Base-by-base conservation (phyloP, 805 yeast genomes). In the Saccharomyces mikatae region DNA sequence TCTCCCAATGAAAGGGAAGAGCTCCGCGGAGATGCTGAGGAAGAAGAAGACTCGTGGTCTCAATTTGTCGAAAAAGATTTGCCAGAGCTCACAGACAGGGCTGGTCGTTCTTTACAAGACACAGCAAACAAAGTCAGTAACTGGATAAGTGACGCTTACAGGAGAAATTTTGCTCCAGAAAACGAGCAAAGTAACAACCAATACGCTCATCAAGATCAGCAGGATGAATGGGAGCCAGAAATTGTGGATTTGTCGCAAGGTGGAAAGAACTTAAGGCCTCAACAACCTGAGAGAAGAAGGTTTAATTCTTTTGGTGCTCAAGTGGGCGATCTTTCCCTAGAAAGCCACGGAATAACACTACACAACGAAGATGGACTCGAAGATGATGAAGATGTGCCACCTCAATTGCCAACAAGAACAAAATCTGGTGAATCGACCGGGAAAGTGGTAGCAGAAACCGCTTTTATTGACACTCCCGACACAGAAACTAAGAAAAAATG, bases 41-140 rank as follows among this genome's bases (percentile, higher is more conserved):
- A 71, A 1, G 82, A 76, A 28, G 76, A 71, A 6, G 80, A 80
- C 52, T 65, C 77, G 29, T 79, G 84, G 55, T 83, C 84, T 47
- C 82, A 76, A 59, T 80, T 83, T 60, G 82, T 78, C 32, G 80
- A 77, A 44, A 75, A 75, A 53, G 86, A 81, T 53, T 59, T 78
- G 29, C 81, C 81, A 6, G 85, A 80, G 61, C 73, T 87, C 60
- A 83, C 80, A 64, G 86, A 85, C 54, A 80, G 83, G 51, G 78
- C 91, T 52, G 76, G 80, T 47, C 84, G 84, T 64, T 89, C 92
- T 22, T 76, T 90, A 48, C 90, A 86, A 62, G 96, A 89, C 62
- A 89, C 96, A 1, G 81, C 84, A 54, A 76, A 80, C 49, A 84
- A 86, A 53, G 81, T 90, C 55, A 84, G 86, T 57, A 79, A 83